These are phyloP conservation scores for Penstemon davidsonii DNA, from an alignment of 257 asterid species.

Conservation along the genomic window DNA sequence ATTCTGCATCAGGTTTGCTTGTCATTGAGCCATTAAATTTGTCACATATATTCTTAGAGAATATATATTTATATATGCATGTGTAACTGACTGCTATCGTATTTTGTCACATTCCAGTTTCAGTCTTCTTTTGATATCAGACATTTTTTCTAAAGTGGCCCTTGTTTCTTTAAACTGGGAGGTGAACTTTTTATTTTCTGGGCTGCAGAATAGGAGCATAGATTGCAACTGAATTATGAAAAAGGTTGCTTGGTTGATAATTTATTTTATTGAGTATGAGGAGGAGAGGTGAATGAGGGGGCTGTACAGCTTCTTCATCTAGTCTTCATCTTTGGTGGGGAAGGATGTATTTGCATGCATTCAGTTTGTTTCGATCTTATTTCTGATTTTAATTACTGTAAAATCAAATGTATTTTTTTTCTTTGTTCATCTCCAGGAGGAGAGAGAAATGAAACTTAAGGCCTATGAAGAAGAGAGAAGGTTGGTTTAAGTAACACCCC, in stretches of 20 bases:
- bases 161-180: constrained; percentile 1
- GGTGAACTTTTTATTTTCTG: neutral
- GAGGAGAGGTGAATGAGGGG: neutral
- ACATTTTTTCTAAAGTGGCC: neutral
- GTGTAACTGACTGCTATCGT: neutral
- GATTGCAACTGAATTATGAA: too few relatives aligned
- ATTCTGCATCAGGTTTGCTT: constrained; percentile 16
- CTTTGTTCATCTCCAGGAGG: constrained; percentile 65
- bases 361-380: neutral
- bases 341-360: neutral
- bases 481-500: constrained; percentile 30
- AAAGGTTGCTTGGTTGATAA: neutral
- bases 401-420: constrained; percentile 22
- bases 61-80: neutral
- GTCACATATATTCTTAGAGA: neutral
- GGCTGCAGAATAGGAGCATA: too few relatives aligned
- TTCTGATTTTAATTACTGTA: neutral
- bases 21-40: neutral
- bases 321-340: neutral
- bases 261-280: constrained; percentile 6
- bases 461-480: constrained; percentile 83
- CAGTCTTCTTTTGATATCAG: neutral
- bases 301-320: neutral
- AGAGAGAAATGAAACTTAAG: constrained; percentile 69
- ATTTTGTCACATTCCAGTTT: neutral